Base-by-base conservation (phyloP, 768 basidiomycete genomes). In the Russula foetens region DNA sequence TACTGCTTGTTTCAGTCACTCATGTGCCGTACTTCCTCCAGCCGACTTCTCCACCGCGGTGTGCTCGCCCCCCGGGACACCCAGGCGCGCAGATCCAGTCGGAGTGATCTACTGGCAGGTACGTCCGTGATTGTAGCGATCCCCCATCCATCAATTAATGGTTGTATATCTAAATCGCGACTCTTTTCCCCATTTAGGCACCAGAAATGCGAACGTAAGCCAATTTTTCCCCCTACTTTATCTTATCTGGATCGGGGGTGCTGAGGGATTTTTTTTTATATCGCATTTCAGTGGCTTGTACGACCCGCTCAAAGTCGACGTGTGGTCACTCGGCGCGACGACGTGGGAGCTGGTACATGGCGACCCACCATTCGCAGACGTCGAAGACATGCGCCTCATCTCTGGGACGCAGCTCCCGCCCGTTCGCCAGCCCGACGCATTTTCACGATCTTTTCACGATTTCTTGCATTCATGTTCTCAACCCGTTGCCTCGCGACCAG, bases 71-170 rank as follows among this genome's bases (percentile, higher is more conserved):
- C 70, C 70, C n/a, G 76, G 79, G 11, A 71, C 76, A 0, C 79
- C 85, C 3, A 77, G 76, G 63, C 74, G 77, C 19, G 76, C 75
- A 19, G 88, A 89, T 35, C 70, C 72, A 24, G 87, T 82, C 3
- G 90, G 90, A 7, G 88, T 92, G 21, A 70, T 83, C 21, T 91
- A 84, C 74, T 92, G 90, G 90, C 90, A 91, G 79, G 84, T 79
- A 59, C 63, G 79, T 54, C 64, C n/a, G n/a, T n/a, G n/a, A n/a
- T 14, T 28, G 29, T 1, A 39, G 4, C 19, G 19, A 24, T 48
- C n/a, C n/a, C n/a, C n/a, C n/a, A n/a, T n/a, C n/a, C n/a, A n/a
- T n/a, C n/a, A n/a, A n/a, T n/a, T n/a, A n/a, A n/a, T n/a, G n/a
- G n/a, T n/a, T n/a, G n/a, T n/a, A n/a, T n/a, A n/a, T n/a, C n/a